Conservation (phyloP, 768 basidiomycete genomes). For the Phlebiopsis gigantea region DNA sequence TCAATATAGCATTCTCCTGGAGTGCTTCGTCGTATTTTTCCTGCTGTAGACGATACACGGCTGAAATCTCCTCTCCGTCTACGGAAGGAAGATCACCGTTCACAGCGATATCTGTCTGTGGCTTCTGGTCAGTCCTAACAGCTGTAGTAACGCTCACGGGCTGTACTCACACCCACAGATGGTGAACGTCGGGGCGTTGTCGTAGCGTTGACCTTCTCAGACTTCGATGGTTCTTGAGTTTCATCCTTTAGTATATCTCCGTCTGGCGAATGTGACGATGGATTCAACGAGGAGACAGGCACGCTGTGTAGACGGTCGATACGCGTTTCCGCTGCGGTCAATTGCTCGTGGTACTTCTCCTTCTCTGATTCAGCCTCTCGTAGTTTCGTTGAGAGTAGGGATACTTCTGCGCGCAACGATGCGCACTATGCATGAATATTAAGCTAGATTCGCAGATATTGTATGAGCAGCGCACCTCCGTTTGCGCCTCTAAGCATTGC, state of each 20-base stretch:
- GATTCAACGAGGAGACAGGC: conserved; percentile 11
- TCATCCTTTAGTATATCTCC: conserved; percentile 28
- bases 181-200: neutral
- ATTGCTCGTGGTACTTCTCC: conserved; percentile 19
- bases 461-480: conserved; percentile 18
- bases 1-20: neutral
- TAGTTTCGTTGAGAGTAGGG: conserved; percentile 20
- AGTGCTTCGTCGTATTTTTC: neutral
- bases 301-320: conserved; percentile 24
- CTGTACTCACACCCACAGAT: too few species aligned
- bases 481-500: conserved; percentile 18
- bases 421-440: conserved; percentile 14
- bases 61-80: neutral
- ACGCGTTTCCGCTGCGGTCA: conserved; percentile 22
- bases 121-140: neutral
- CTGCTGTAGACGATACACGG: neutral
- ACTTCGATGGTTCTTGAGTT: conserved; percentile 32
- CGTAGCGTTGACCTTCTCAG: neutral
- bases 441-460: neutral
- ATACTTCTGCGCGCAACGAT: conserved; percentile 23
- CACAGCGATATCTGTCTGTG: conserved; percentile 30
- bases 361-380: conserved; percentile 18
- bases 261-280: conserved; percentile 16
- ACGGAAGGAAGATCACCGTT: conserved; percentile 25
- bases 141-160: neutral